A percentile compares a stretch with the other conserved stretches of the same genome.
Conservation (phyloP, 306 rosid genomes). For the Citrullus amarus region DNA sequence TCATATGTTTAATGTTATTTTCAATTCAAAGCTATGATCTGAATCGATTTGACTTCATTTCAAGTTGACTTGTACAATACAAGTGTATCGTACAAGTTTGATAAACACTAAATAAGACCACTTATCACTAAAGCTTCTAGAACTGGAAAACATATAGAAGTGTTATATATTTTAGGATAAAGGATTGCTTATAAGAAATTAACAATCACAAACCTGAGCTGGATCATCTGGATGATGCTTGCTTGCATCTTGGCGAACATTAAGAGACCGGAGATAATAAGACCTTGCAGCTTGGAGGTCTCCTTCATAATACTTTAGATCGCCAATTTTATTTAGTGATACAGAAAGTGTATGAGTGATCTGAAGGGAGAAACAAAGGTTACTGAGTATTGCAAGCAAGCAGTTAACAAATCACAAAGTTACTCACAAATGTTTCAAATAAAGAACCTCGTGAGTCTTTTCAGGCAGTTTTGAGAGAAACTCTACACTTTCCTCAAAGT, state of each 20-base stretch:
- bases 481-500: constrained; percentile 77
- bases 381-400: not conserved
- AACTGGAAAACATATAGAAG: not conserved
- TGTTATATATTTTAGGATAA: not conserved
- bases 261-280: constrained; percentile 60
- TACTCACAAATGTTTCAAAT: constrained; percentile 11
- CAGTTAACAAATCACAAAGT: not conserved
- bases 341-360: constrained; percentile 84
- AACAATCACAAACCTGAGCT: constrained; percentile 54
- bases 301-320: constrained; percentile 85
- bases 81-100: too few relatives aligned
- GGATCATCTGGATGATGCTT: constrained; percentile 45
- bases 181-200: not conserved
- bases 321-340: constrained; percentile 95
- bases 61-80: too few relatives aligned
- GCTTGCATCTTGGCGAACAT: constrained; percentile 71
- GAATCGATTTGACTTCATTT: too few relatives aligned
- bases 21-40: too few relatives aligned
- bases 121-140: not conserved
- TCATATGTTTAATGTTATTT: too few relatives aligned
- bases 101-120: not conserved
- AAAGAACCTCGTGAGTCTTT: constrained; percentile 66
- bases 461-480: constrained; percentile 74
- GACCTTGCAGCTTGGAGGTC: constrained; percentile 74
- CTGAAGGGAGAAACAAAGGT: constrained; percentile 20